Conservation (phyloP, 208 protist species). For the Acanthamoeba healyi region DNA sequence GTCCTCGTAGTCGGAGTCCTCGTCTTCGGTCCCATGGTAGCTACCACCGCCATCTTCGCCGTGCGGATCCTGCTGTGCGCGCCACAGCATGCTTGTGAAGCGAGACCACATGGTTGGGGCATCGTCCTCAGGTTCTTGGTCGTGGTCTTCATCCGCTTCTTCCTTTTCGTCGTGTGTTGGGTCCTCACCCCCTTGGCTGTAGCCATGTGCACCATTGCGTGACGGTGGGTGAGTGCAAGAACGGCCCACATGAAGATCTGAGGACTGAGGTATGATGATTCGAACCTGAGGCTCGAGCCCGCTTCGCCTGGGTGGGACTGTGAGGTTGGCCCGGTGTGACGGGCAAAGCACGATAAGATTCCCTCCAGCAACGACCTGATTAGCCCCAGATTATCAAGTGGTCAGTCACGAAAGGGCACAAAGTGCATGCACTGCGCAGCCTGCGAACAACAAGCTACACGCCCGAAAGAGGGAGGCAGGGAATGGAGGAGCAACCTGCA, state of each 20-base stretch:
- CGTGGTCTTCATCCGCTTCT: background rate
- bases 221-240: no score
- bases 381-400: background rate
- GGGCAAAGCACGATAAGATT: constrained; percentile 39
- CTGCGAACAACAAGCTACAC: no score
- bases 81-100: constrained; percentile 43
- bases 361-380: constrained; percentile 33
- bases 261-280: no score
- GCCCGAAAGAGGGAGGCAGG: no score
- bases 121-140: background rate
- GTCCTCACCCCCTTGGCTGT: background rate
- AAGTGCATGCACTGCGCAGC: no score
- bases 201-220: background rate
- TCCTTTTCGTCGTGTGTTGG: background rate
- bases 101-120: constrained; percentile 41
- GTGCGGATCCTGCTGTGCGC: background rate
- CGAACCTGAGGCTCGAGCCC: no score
- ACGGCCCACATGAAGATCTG: no score
- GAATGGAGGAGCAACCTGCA: background rate
- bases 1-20: background rate
- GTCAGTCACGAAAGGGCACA: no score
- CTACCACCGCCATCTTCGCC: no score
- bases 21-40: no score
- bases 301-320: no score
- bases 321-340: background rate